A percentile compares a stretch with the other conserved stretches of the same genome.
These are phyloP conservation scores for Blastocystis sp. DNA, from an alignment of 352 stramenopile species.

Conservation along the genomic window DNA sequence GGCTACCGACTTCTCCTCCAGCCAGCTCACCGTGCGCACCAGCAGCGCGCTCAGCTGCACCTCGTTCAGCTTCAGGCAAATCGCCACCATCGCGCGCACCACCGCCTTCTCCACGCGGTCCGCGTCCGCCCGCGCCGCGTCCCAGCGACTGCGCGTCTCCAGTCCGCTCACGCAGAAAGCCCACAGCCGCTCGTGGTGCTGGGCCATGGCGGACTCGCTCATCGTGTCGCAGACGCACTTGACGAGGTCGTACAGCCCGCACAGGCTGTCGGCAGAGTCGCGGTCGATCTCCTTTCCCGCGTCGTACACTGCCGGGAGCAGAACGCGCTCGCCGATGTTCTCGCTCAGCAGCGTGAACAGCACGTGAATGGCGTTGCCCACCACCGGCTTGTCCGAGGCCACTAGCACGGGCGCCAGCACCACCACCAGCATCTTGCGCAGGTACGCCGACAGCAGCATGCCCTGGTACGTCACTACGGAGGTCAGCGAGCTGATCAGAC, in stretches of 20 bases:
- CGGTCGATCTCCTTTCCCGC: not conserved
- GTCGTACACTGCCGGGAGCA: slow-evolving; percentile 50
- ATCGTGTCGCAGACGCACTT: slow-evolving; percentile 43
- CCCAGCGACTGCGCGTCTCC: slow-evolving; percentile 20
- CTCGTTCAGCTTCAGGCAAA: slow-evolving; percentile 63
- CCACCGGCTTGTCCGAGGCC: not conserved
- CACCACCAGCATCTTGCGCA: slow-evolving; percentile 33
- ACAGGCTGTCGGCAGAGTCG: slow-evolving; percentile 14
- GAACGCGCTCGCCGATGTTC: slow-evolving; percentile 42
- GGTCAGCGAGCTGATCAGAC: slow-evolving; percentile 20
- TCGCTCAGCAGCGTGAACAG: slow-evolving; percentile 34
- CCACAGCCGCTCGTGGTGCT: not conserved
- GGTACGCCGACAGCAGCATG: slow-evolving; percentile 51
- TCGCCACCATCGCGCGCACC: slow-evolving; percentile 29
- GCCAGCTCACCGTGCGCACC: slow-evolving; percentile 54
- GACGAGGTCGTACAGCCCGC: slow-evolving; percentile 27
- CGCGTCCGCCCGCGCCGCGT: not conserved
- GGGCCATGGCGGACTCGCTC: not conserved
- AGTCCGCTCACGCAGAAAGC: slow-evolving; percentile 54
- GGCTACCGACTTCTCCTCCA: slow-evolving; percentile 59
- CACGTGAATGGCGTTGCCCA: not conserved
- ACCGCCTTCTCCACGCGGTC: slow-evolving; percentile 16
- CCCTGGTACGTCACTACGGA: slow-evolving; percentile 35
- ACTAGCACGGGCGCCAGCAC: slow-evolving; percentile 30
- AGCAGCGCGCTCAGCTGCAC: slow-evolving; percentile 47